These are phyloP conservation scores for Gymnopilus junonius DNA, from an alignment of 768 basidiomycete genomes.

Conservation along the genomic window DNA sequence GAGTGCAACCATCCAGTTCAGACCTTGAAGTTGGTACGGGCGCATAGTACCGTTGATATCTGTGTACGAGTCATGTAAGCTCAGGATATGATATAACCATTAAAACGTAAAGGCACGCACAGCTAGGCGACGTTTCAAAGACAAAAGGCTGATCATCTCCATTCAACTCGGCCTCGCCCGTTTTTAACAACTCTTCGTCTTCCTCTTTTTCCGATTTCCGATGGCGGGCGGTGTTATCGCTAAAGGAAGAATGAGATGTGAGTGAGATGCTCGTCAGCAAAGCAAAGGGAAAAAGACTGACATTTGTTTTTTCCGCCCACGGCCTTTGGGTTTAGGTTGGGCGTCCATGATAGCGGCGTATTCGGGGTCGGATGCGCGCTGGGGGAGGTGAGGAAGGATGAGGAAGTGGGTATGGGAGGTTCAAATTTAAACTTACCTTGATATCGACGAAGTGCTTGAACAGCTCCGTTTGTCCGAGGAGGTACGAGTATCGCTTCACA, in stretches of 20 bases:
- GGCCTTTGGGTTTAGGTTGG: conserved; percentile 84
- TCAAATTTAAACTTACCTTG: conserved; percentile 62
- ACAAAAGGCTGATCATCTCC: conserved; percentile 92
- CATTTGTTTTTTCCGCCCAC: conserved; percentile 83
- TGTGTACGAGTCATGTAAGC: conserved; percentile 28
- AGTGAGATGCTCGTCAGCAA: not conserved
- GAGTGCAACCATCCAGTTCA: conserved; percentile 83
- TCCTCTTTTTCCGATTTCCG: conserved; percentile 98
- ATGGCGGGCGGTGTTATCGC: conserved; percentile 80
- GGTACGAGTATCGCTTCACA: conserved; percentile 95
- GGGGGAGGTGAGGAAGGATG: conserved; percentile 6
- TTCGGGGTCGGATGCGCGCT: conserved; percentile 91
- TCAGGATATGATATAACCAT: not conserved
- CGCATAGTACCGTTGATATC: conserved; percentile 92
- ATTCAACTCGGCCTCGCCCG: conserved; percentile 77
- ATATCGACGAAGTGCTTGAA: conserved; percentile 99
- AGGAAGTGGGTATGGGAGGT: not conserved
- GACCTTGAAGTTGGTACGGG: conserved; percentile 91
- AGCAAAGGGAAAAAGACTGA: conserved; percentile 37
- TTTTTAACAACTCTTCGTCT: conserved; percentile 92
- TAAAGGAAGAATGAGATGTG: conserved; percentile 27
- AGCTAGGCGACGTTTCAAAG: conserved; percentile 92
- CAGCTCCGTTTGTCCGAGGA: conserved; percentile 97
- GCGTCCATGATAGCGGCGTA: conserved; percentile 90
- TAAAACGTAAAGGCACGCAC: conserved; percentile 50